Evolutionary conservation across 2,329 filamentous ascomycete genomes (phyloP).

Genomic region (Neofusicoccum cordaticola): DNA sequence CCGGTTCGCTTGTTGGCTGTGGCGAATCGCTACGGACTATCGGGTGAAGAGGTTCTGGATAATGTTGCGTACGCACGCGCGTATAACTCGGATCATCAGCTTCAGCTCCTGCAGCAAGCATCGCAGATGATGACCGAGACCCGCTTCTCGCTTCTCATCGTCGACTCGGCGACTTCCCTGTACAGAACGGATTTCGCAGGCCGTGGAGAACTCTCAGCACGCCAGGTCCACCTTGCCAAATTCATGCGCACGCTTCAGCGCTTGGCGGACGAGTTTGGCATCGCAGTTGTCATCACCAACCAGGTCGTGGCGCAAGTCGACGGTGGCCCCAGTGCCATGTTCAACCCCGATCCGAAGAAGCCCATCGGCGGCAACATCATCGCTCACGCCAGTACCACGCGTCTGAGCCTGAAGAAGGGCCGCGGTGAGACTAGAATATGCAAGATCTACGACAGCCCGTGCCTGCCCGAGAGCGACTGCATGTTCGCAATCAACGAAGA

Average conservation of each 20-base stretch:
- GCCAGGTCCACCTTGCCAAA: constrained; percentile 84
- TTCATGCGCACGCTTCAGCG: constrained; percentile 83
- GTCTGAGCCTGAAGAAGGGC: constrained; percentile 93
- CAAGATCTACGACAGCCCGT: constrained; percentile 99
- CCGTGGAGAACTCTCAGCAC: constrained; percentile 91
- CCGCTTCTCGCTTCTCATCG: constrained; percentile 89
- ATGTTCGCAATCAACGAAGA: constrained; percentile 97
- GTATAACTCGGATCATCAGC: constrained; percentile 97
- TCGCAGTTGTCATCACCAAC: constrained; percentile 97
- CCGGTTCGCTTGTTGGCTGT: constrained; percentile 88
- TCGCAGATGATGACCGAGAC: constrained; percentile 99
- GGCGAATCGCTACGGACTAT: constrained; percentile 89
- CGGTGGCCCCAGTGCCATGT: constrained; percentile 94
- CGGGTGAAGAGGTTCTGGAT: constrained; percentile 94
- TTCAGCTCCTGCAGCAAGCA: constrained; percentile 91
- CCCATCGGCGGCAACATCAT: constrained; percentile 99
- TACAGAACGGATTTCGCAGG: constrained; percentile 97
- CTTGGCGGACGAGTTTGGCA: constrained; percentile 79
- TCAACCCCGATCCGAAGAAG: constrained; percentile 98
- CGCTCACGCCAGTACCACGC: constrained; percentile 92
- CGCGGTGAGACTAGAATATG: constrained; percentile 92
- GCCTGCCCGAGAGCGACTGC: constrained; percentile 92
- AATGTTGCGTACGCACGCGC: constrained; percentile 97
- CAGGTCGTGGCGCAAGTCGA: constrained; percentile 98
- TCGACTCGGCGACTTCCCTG: constrained; percentile 91